phyloP scores from a whole-genome alignment of 1,284 basidiomycete species.

The Moniliophthora roreri region DNA sequence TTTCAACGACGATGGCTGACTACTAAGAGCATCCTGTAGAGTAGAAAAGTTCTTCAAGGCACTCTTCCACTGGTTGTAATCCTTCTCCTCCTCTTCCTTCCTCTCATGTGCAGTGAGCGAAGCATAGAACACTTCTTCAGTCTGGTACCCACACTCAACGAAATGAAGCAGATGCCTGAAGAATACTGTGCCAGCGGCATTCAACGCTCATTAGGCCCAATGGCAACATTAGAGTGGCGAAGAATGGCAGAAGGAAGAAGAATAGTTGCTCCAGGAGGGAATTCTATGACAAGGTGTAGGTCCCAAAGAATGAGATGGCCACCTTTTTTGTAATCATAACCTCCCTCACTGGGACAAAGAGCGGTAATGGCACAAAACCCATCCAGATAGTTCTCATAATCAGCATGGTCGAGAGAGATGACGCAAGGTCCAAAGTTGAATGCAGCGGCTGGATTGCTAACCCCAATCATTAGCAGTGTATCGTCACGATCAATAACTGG shows the following conservation, averaged over 20 bases:
- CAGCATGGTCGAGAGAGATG: slow-evolving; percentile 1
- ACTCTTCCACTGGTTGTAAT: too few relatives aligned
- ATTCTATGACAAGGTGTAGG: slow-evolving; percentile 5
- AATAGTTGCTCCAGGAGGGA: slow-evolving; percentile 8
- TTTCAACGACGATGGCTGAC: too few relatives aligned
- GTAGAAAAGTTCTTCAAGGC: too few relatives aligned
- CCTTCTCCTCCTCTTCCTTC: not conserved
- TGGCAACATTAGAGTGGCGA: slow-evolving; percentile 7
- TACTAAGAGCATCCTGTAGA: too few relatives aligned
- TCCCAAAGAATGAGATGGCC: slow-evolving; percentile 15
- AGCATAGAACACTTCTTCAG: too few relatives aligned
- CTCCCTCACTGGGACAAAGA: slow-evolving; percentile 13
- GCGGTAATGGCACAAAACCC: slow-evolving; percentile 12
- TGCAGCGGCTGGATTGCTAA: not conserved
- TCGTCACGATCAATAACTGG: too few relatives aligned
- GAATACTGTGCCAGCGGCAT: slow-evolving; percentile 11
- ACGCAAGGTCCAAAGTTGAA: slow-evolving; percentile 6
- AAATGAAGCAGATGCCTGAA: slow-evolving; percentile 8
- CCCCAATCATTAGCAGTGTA: too few relatives aligned
- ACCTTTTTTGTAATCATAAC: slow-evolving; percentile 18
- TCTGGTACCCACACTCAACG: not conserved
- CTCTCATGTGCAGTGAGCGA: not conserved
- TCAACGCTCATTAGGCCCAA: not conserved
- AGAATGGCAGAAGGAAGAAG: slow-evolving; percentile 10
- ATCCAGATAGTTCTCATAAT: slow-evolving; percentile 5